Evolutionary conservation across 169 alveolate genomes (phyloP), one percentile per base, ranked within the genome.

Genomic region (Plasmodium chabaudi): DNA sequence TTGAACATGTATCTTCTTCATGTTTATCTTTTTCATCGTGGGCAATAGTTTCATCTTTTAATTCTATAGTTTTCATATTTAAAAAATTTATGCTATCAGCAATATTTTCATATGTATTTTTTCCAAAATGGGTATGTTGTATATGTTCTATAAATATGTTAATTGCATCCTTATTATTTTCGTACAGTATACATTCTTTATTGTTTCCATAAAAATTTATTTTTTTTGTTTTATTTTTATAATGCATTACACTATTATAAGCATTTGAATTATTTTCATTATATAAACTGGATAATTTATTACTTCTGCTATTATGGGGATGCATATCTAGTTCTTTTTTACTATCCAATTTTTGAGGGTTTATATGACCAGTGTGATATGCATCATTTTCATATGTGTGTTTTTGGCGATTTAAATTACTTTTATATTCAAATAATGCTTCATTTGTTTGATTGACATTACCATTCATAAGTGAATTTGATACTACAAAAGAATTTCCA

Each of bases 61-160:
- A 34, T 34, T 34, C 7, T 34, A 0, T 34, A 34, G 4, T 34
- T 34, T 34, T 34, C 42, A 34, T 34, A 34, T 34, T 34, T 3
- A 34, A 34, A 34, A 34, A 34, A 34, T 34, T 34, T 34, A 34
- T 34, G 42, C 42, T 34, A 34, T 34, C 42, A 19, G 13, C 68
- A 19, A 19, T 59, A 10, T 67, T 23, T 67, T 44, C 90, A 56
- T 13, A 82, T 21, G 21, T 27, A n/a, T 71, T 59, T 61, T 65
- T 82, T 47, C 71, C 72, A 67, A 82, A 82, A 27, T 65, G 17
- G 53, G 68, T n/a, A 71, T 82, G 82, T 19, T 82, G 90, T 10
- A 82, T 82, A 82, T 82, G 84, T 23, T 82, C 90, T 13, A 82
- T 61, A 49, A 82, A 67, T 67, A 82, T 53, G 27, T 67, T 82